Evolutionary conservation across 495 filamentous ascomycete genomes (phyloP), one percentile per base, ranked within the genome.

Genomic region (Chlorociboria aeruginascens): DNA sequence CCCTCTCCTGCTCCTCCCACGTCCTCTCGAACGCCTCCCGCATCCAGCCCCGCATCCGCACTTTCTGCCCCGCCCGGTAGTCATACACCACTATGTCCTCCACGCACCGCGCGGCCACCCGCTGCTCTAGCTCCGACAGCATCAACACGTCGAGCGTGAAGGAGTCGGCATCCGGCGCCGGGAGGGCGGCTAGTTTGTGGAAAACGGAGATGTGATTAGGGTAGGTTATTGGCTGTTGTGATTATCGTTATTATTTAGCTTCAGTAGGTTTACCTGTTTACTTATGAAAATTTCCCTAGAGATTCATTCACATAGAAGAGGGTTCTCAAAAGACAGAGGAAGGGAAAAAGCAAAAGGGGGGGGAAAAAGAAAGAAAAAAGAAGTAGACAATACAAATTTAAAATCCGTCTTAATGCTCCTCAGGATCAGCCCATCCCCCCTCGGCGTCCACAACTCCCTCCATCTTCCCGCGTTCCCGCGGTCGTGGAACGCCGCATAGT

Each of bases 21-120:
- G 82, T 83, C 32, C 73, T 57, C 41, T 69, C 62, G 49, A 96
- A 85, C 39, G 78, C 67, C 1, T 76, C 67, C 34, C 78, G 56
- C 67, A 90, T 76, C 52, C 86, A 96, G 0, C 63, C 62, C 33
- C 77, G 78, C 51, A 95, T 66, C 34, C 69, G 54, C 0, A 69
- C 66, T 60, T 81, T 84, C 38, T 64, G 63, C 14, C 68, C 75
- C 12, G 61, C 61, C 39, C 63, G 67, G 62, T 96, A 96, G 64
- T 96, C 84, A 64, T 94, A 96, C 0, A 87, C 67, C 3, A 90
- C 83, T 41, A 87, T 77, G 53, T 93, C 86, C 66, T 96, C 92
- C 13, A 78, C 66, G 48, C 86, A 84, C 33, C 80, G 65, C 17
- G 89, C 88, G 2, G 86, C 84, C n/a, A 79, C 72, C 12, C 92